A percentile compares a stretch with the other conserved stretches of the same genome.
Conservation (phyloP, 2,329 filamentous ascomycete genomes). For the Zymoseptoria crescenta region DNA sequence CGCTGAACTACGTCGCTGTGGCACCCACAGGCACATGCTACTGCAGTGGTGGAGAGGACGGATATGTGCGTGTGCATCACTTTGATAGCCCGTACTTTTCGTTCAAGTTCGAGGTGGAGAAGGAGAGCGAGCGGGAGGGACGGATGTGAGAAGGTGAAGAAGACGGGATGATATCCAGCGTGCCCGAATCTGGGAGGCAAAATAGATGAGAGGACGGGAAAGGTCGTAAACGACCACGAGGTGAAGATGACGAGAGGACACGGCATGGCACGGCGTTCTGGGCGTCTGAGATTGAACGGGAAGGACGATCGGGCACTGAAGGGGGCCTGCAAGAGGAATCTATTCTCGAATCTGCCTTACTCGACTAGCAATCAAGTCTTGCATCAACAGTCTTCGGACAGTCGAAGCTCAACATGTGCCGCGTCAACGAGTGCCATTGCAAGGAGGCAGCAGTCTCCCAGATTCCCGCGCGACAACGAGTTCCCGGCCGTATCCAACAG, state of each 20-base stretch:
- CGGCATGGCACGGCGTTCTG: slow-evolving; percentile 38
- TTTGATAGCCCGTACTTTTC: slow-evolving; percentile 99
- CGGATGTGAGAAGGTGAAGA: slow-evolving; percentile 8
- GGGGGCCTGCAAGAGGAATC: no score
- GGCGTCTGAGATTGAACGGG: not conserved
- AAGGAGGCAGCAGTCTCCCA: no score
- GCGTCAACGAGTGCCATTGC: no score
- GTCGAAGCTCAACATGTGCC: no score
- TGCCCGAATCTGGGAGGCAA: not conserved
- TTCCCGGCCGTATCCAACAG: no score
- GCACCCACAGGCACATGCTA: slow-evolving; percentile 89
- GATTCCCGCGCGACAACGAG: no score
- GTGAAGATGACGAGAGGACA: slow-evolving; percentile 8
- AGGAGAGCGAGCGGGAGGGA: slow-evolving; percentile 50
- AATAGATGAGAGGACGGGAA: not conserved
- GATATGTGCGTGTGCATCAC: slow-evolving; percentile 95
- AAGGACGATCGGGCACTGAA: not conserved
- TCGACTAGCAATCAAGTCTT: no score
- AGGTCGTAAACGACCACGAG: slow-evolving; percentile 8
- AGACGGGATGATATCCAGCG: not conserved
- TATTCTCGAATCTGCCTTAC: no score
- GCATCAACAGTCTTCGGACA: no score
- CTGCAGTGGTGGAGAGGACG: slow-evolving; percentile 92
- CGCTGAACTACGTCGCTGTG: slow-evolving; percentile 88
- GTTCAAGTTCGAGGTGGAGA: slow-evolving; percentile 97